phyloP scores from a whole-genome alignment of 495 filamentous ascomycete species.

The Stereocaulon alpinum region DNA sequence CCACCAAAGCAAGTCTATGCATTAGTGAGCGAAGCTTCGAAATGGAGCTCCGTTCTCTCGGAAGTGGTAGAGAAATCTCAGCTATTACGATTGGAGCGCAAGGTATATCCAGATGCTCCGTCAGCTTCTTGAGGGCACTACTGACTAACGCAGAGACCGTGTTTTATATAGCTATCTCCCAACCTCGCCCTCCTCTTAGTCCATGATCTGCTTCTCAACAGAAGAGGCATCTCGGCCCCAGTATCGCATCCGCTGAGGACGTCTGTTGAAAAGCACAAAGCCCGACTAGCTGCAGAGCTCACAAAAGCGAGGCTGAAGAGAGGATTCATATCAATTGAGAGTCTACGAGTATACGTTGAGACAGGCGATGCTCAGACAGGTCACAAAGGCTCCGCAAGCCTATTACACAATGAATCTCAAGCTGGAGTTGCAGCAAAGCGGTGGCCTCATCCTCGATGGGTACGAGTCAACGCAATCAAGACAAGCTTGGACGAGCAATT shows the following conservation, averaged over 20 bases:
- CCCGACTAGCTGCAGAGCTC: conserved; percentile 69
- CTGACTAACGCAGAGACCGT: conserved; percentile 35
- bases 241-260: conserved; percentile 63
- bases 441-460: conserved; percentile 64
- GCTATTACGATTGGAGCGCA: conserved; percentile 63
- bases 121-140: conserved; percentile 9
- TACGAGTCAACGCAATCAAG: conserved; percentile 73
- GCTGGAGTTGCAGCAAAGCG: not conserved
- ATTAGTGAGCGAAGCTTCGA: conserved; percentile 69
- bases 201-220: conserved; percentile 77
- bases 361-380: conserved; percentile 15
- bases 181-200: conserved; percentile 68
- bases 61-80: conserved; percentile 73
- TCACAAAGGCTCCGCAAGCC: conserved; percentile 10
- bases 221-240: conserved; percentile 67
- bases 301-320: conserved; percentile 63
- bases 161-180: conserved; percentile 57
- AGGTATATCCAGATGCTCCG: conserved; percentile 42
- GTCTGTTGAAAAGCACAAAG: conserved; percentile 70
- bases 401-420: not conserved
- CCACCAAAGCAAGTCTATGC: conserved; percentile 77
- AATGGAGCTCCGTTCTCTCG: conserved; percentile 79
- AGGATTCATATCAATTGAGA: conserved; percentile 53
- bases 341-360: conserved; percentile 39
- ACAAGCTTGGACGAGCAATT: conserved; percentile 59